Evolutionary conservation across 129 eudicot genomes (phyloP), one percentile per base, ranked within the genome.

Genomic region (Arctium minus): DNA sequence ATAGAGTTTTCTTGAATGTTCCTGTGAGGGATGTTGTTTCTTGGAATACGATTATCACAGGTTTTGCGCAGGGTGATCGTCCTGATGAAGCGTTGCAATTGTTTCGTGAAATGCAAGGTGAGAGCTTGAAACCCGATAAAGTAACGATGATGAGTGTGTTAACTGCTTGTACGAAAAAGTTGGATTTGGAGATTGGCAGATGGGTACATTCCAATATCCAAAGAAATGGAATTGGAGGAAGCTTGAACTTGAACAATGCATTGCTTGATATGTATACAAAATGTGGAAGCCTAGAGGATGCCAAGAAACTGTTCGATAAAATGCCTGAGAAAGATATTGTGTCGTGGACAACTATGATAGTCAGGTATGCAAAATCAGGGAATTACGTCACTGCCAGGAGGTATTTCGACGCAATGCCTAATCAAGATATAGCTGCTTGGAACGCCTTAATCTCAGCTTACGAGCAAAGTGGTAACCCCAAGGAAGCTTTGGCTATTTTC

Each of bases 191-290:
- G 78, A 10, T 70, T 53, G 97, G 96, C 30, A 86, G 83, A 80
- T 88, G 87, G 88, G 81, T 88, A 70, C 96, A 89, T 79, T 88
- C 83, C n/a, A 83, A 86, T 70, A 85, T 89, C 12, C 82, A 89
- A 48, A 82, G 75, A 79, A 83, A 89, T 33, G 89, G 89, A 32
- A 85, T 93, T 73, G 48, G 29, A 6, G 70, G 53, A 75, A 75
- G 80, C 75, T 78, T 93, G 72, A 85, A 85, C 48, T 74, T 93
- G 81, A 64, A 81, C 32, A 93, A 93, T 44, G 88, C 92, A 1
- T 79, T 91, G 78, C 91, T 93, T 67, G 97, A 93, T 85, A 93
- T 93, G 96, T 93, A 93, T 75, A 79, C 75, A 65, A 93, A 89
- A 81, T 91, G 94, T 77, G 97, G 97, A 56, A 84, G 89, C 27